phyloP scores from a whole-genome alignment of 768 basidiomycete species.

The Stropharia rugosoannulata region DNA sequence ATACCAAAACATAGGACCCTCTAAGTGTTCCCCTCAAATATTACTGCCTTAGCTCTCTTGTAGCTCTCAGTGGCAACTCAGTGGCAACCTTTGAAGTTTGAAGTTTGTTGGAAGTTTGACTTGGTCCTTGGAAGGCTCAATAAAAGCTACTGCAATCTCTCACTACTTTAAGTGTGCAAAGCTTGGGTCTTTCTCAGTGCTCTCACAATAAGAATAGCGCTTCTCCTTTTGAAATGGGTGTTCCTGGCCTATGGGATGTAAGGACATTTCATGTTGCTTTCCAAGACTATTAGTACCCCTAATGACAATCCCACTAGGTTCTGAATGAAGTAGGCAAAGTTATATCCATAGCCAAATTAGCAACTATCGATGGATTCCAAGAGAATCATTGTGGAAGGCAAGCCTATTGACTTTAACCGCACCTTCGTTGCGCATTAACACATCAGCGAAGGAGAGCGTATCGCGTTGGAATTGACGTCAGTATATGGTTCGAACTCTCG shows the following conservation, averaged over 20 bases:
- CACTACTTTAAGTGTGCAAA: not conserved
- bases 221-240: constrained; percentile 19
- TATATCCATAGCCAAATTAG: constrained; percentile 22
- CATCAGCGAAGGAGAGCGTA: constrained; percentile 45
- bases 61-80: too few relatives aligned
- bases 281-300: not conserved
- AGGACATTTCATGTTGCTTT: not conserved
- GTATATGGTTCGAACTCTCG: constrained; percentile 68
- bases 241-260: constrained; percentile 29
- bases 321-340: constrained; percentile 20
- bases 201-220: not conserved
- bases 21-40: too few relatives aligned
- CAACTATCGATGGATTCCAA: constrained; percentile 24
- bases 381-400: constrained; percentile 51
- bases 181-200: not conserved
- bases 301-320: not conserved
- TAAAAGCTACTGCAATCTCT: too few relatives aligned
- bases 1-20: too few relatives aligned
- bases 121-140: too few relatives aligned
- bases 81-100: too few relatives aligned
- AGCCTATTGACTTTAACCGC: constrained; percentile 19
- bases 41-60: too few relatives aligned
- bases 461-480: constrained; percentile 69
- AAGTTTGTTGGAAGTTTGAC: too few relatives aligned
- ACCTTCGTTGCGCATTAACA: not conserved